These are phyloP conservation scores for Magnusiomyces ingens DNA, from an alignment of 1,139 yeast genomes.

Conservation along the genomic window DNA sequence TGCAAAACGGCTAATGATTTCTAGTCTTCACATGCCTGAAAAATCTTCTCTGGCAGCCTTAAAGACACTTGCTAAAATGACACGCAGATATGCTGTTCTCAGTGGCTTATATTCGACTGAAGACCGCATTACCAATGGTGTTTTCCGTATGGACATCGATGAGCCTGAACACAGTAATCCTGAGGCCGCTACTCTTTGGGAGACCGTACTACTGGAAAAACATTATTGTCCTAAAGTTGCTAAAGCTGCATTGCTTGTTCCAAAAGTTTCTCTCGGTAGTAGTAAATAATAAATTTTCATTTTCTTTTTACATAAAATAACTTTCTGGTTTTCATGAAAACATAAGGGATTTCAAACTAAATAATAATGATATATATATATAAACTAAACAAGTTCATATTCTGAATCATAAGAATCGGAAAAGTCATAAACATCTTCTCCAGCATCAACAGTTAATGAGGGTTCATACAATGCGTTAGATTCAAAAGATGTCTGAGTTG, in stretches of 20 bases:
- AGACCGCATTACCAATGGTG: constrained; percentile 76
- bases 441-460: too few species aligned
- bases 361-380: too few species aligned
- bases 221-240: constrained; percentile 81
- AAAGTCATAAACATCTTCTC: too few species aligned
- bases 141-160: constrained; percentile 56
- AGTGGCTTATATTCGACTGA: constrained; percentile 79
- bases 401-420: too few species aligned
- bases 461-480: too few species aligned
- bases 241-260: constrained; percentile 39
- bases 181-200: constrained; percentile 89
- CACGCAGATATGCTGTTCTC: constrained; percentile 56
- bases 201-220: constrained; percentile 63
- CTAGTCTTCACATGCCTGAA: constrained; percentile 74
- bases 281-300: background rate
- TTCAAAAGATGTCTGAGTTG: too few species aligned
- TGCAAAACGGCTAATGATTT: constrained; percentile 66
- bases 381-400: too few species aligned
- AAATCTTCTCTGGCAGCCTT: constrained; percentile 73
- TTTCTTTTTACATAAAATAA: too few species aligned
- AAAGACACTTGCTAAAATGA: constrained; percentile 69
- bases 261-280: constrained; percentile 13
- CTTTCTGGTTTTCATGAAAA: too few species aligned
- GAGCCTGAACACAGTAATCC: constrained; percentile 74
- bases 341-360: too few species aligned